Evolutionary conservation across 108 stramenopile genomes (phyloP).

Genomic region (Conticribra weissflogii): DNA sequence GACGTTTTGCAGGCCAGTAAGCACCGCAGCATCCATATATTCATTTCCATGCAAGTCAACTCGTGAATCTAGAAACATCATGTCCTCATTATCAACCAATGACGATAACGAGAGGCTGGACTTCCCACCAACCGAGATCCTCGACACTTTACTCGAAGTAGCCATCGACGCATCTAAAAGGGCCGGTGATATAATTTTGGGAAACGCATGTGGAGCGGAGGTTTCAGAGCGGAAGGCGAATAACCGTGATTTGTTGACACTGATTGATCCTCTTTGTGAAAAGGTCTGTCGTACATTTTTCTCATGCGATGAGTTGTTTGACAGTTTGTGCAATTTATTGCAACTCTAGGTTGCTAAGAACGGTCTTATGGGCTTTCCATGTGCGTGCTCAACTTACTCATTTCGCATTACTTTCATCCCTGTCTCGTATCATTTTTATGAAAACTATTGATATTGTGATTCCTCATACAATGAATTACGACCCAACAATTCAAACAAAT

Average conservation of each 20-base stretch:
- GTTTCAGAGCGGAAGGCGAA: slow-evolving; percentile 83
- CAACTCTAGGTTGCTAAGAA: too few relatives aligned
- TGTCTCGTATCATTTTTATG: not conserved
- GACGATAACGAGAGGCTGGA: not conserved
- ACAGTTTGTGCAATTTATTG: too few relatives aligned
- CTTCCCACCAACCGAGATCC: slow-evolving; percentile 2
- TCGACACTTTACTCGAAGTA: slow-evolving; percentile 50
- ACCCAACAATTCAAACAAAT: not conserved
- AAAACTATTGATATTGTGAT: too few relatives aligned
- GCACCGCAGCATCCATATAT: too few relatives aligned
- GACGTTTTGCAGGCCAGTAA: too few relatives aligned
- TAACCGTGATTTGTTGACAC: slow-evolving; percentile 86
- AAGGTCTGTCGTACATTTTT: slow-evolving; percentile 47
- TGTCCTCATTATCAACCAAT: not conserved
- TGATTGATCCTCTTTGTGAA: slow-evolving; percentile 88
- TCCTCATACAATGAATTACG: too few relatives aligned
- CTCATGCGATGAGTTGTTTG: too few relatives aligned
- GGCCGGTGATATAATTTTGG: slow-evolving; percentile 79
- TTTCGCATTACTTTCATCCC: not conserved
- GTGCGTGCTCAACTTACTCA: too few relatives aligned
- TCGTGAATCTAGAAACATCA: too few relatives aligned
- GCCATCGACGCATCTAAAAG: slow-evolving; percentile 72
- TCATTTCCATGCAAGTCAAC: too few relatives aligned
- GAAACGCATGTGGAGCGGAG: slow-evolving; percentile 73
- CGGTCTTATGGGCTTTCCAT: too few relatives aligned